Conservation (phyloP, 2,329 filamentous ascomycete species). For the Sclerotinia trifoliorum region DNA sequence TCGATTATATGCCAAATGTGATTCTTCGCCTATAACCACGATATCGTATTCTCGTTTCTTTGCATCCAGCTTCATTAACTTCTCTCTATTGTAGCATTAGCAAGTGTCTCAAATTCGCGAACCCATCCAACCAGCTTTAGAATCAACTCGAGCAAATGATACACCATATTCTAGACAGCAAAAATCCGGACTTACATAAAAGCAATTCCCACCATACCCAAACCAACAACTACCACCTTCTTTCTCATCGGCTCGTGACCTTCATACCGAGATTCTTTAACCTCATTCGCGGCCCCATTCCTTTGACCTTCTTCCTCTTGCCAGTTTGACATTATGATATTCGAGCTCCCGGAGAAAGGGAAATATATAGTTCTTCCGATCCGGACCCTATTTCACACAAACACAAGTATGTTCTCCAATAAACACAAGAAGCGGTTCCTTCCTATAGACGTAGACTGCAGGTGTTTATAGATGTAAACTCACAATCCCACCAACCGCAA, state of each 20-base stretch:
- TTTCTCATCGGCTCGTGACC: conserved; percentile 48
- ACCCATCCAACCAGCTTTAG: too few relatives aligned
- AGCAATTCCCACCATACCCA: conserved; percentile 89
- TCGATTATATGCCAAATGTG: conserved; percentile 85
- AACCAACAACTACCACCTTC: conserved; percentile 75
- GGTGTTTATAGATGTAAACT: background rate
- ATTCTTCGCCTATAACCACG: conserved; percentile 82
- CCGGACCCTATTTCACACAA: background rate
- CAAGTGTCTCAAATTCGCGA: too few relatives aligned
- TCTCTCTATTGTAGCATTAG: conserved; percentile 60
- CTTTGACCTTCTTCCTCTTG: conserved; percentile 33
- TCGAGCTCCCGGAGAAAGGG: background rate
- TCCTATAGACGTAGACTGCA: background rate
- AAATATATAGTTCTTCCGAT: background rate
- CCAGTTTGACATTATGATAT: conserved; percentile 33
- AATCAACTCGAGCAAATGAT: too few relatives aligned
- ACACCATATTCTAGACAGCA: background rate
- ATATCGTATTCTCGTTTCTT: conserved; percentile 75
- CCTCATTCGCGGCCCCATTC: conserved; percentile 32
- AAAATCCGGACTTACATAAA: conserved; percentile 66
- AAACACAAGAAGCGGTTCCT: background rate
- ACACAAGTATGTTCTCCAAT: background rate
- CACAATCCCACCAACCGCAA: background rate
- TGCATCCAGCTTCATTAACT: conserved; percentile 80
- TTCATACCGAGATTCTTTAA: conserved; percentile 31